Conservation (phyloP, 371 early-diverging fungal genomes). For the Apophysomyces sp. region DNA sequence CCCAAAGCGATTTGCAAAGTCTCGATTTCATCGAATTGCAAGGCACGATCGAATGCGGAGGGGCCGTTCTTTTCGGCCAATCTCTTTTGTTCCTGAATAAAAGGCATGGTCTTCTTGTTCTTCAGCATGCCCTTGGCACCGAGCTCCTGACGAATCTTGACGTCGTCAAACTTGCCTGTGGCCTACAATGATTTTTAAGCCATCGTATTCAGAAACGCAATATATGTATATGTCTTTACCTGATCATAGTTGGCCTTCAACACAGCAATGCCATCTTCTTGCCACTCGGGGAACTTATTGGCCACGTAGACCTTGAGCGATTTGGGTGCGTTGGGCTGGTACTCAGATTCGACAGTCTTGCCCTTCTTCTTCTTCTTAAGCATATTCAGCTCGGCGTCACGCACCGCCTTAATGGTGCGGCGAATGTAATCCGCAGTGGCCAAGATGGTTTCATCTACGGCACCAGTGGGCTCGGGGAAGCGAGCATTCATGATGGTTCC, state of each 20-base stretch:
- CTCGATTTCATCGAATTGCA: slow-evolving; percentile 78
- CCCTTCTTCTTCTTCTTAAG: slow-evolving; percentile 85
- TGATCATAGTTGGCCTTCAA: slow-evolving; percentile 70
- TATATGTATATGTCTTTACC: slow-evolving; percentile 10
- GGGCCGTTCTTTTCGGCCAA: slow-evolving; percentile 66
- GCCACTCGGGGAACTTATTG: slow-evolving; percentile 91
- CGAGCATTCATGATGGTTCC: slow-evolving; percentile 67
- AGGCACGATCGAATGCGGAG: slow-evolving; percentile 76
- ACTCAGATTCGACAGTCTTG: slow-evolving; percentile 49
- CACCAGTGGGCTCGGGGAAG: slow-evolving; percentile 67
- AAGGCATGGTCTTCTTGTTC: slow-evolving; percentile 95
- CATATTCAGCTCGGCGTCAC: slow-evolving; percentile 77
- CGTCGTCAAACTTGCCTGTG: slow-evolving; percentile 66
- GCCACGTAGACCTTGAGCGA: slow-evolving; percentile 78
- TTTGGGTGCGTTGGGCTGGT: slow-evolving; percentile 69
- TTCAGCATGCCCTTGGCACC: slow-evolving; percentile 75
- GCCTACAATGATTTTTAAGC: slow-evolving; percentile 16
- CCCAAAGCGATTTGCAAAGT: slow-evolving; percentile 55
- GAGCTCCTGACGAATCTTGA: slow-evolving; percentile 69
- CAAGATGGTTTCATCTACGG: slow-evolving; percentile 68
- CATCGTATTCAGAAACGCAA: not conserved
- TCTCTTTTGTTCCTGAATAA: slow-evolving; percentile 80
- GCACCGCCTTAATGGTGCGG: slow-evolving; percentile 71
- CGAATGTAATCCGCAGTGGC: slow-evolving; percentile 82
- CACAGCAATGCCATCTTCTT: slow-evolving; percentile 73